Evolutionary conservation across 2,329 filamentous ascomycete species (phyloP).

Genomic region (Fusarium subglutinans): DNA sequence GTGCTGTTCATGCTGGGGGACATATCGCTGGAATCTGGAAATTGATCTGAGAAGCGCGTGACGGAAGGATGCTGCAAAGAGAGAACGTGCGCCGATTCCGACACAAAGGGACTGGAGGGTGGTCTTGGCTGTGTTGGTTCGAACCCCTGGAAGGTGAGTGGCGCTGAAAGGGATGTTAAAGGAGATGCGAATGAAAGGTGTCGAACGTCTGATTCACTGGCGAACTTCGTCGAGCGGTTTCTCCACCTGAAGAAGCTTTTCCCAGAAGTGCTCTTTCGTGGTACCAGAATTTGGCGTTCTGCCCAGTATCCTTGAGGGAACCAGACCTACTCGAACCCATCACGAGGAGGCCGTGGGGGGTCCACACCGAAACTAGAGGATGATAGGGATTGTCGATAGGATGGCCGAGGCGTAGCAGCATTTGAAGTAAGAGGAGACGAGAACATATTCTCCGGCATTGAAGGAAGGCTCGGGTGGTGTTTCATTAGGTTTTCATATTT

Average conservation of each 20-base stretch:
- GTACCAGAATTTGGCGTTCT: conserved; percentile 55
- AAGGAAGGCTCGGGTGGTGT: conserved; percentile 29
- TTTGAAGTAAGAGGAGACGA: neutral
- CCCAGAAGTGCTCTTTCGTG: conserved; percentile 47
- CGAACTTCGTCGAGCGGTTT: conserved; percentile 49
- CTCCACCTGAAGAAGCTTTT: conserved; percentile 54
- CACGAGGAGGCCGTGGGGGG: conserved; percentile 63
- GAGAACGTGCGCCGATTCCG: conserved; percentile 59
- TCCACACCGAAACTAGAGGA: conserved; percentile 52
- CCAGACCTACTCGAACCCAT: conserved; percentile 70
- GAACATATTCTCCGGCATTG: conserved; percentile 14
- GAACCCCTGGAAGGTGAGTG: conserved; percentile 15
- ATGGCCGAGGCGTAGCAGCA: conserved; percentile 1
- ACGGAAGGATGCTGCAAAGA: conserved; percentile 53
- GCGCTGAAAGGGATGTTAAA: conserved; percentile 32
- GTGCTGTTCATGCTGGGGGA: conserved; percentile 3
- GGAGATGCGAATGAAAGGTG: conserved; percentile 39
- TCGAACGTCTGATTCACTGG: conserved; percentile 46
- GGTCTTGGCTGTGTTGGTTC: conserved; percentile 15
- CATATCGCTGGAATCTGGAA: conserved; percentile 1
- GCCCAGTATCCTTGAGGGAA: conserved; percentile 71
- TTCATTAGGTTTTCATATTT: conserved; percentile 18
- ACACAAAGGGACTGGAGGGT: conserved; percentile 55
- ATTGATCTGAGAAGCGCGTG: conserved; percentile 3
- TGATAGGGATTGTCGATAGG: neutral